Evolutionary conservation across 495 filamentous ascomycete species (phyloP).

Genomic region (Immersiella caudata): DNA sequence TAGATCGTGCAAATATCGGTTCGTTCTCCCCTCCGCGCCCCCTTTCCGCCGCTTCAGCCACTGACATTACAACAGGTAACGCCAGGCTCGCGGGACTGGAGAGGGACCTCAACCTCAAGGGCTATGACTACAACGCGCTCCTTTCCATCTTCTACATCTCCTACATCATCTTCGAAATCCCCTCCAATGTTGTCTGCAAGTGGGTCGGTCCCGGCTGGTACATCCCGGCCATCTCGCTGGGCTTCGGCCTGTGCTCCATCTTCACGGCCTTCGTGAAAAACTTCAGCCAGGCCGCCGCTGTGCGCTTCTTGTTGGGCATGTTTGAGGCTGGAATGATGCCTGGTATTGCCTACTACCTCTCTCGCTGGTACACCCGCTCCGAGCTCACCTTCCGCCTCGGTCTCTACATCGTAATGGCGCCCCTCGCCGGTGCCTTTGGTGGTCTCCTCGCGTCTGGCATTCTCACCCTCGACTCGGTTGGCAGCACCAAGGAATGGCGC

Average conservation of each 20-base stretch:
- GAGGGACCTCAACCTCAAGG: constrained; percentile 58
- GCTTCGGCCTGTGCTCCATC: constrained; percentile 41
- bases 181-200: constrained; percentile 68
- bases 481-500: constrained; percentile 57
- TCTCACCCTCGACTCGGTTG: constrained; percentile 54
- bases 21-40: constrained; percentile 25
- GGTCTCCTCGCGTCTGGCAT: constrained; percentile 68
- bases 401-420: constrained; percentile 73
- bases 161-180: constrained; percentile 72
- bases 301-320: constrained; percentile 61
- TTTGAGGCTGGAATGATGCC: constrained; percentile 74
- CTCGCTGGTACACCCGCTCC: constrained; percentile 68
- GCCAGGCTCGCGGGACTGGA: constrained; percentile 57
- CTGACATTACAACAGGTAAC: constrained; percentile 25
- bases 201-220: constrained; percentile 59
- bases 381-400: constrained; percentile 71
- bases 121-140: constrained; percentile 64
- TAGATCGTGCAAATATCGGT: constrained; percentile 68
- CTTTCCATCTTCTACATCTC: constrained; percentile 67
- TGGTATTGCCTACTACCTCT: constrained; percentile 74
- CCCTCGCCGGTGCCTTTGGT: constrained; percentile 70
- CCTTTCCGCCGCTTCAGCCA: constrained; percentile 40
- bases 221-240: constrained; percentile 51
- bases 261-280: constrained; percentile 61
- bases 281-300: constrained; percentile 41